Percentiles rank a stretch among this genome's conserved stretches.
Evolutionary conservation across 2,329 filamentous ascomycete genomes (phyloP).

Genomic region (Rutstroemia sydowiana): DNA sequence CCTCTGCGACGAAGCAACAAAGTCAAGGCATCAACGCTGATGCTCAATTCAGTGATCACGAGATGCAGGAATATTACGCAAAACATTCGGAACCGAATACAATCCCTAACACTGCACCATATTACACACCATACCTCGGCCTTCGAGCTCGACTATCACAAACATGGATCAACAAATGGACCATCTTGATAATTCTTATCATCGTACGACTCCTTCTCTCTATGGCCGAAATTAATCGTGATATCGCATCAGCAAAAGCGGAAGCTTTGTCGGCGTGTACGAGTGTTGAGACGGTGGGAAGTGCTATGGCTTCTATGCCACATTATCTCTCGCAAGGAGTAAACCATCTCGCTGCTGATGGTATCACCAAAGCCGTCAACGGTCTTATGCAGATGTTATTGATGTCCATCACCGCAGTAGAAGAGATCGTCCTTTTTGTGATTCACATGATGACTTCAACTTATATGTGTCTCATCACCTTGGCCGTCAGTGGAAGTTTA

Average conservation of each 20-base stretch:
- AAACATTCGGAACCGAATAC: constrained; percentile 6
- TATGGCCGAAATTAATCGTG: constrained; percentile 61
- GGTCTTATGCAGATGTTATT: constrained; percentile 73
- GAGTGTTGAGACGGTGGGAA: constrained; percentile 86
- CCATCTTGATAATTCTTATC: constrained; percentile 77
- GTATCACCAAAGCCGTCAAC: constrained; percentile 72
- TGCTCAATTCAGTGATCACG: constrained; percentile 30
- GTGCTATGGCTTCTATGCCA: constrained; percentile 95
- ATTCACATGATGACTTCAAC: constrained; percentile 88
- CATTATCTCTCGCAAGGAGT: constrained; percentile 86
- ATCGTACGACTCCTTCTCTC: constrained; percentile 75
- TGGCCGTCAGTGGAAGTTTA: constrained; percentile 72
- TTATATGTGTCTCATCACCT: constrained; percentile 81
- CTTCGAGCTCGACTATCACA: constrained; percentile 85
- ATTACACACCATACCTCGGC: constrained; percentile 85
- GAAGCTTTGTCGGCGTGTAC: constrained; percentile 86
- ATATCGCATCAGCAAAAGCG: constrained; percentile 66
- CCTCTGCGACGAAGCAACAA: constrained; percentile 25
- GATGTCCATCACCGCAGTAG: constrained; percentile 73
- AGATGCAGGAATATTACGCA: constrained; percentile 24
- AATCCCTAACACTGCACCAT: constrained; percentile 49
- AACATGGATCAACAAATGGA: constrained; percentile 97
- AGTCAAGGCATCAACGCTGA: constrained; percentile 28
- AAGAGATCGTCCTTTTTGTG: constrained; percentile 83
- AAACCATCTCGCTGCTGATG: constrained; percentile 74